Conservation (phyloP, 306 rosid genomes). For the Cucurbita argyrosperma region DNA sequence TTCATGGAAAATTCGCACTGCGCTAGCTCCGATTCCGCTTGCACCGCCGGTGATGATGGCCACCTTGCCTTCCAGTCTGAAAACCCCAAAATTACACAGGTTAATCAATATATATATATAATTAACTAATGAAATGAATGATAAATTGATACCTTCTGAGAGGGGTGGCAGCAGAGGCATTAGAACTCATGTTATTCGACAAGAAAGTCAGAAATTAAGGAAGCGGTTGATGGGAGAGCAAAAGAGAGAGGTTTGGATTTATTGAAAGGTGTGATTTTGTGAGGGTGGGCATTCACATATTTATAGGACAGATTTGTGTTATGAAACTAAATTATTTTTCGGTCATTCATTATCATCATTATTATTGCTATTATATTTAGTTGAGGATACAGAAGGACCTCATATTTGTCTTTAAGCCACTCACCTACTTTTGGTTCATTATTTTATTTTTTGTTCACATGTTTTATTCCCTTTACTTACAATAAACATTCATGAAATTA, state of each 20-base stretch:
- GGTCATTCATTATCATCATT: neutral
- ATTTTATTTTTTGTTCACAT: no score
- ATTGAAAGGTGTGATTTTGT: neutral
- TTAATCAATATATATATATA: no score
- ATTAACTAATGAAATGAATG: no score
- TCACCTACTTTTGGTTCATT: no score
- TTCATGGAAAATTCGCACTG: constrained; percentile 15
- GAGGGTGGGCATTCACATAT: neutral
- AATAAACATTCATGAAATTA: no score
- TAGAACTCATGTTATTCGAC: neutral
- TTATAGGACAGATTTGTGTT: neutral
- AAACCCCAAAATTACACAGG: neutral
- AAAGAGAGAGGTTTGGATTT: neutral
- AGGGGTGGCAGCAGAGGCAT: neutral
- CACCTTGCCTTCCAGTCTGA: constrained; percentile 20
- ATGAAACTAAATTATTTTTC: neutral
- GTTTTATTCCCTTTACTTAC: no score
- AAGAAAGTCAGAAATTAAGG: neutral
- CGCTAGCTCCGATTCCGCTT: constrained; percentile 23
- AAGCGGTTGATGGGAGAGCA: neutral
- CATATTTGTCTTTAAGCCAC: no score
- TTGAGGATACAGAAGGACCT: no score
- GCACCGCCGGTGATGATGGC: constrained; percentile 29
- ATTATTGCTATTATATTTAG: no score
- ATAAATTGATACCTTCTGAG: neutral